Conservation (phyloP, 2,329 filamentous ascomycete species). For the Chaetomiaceae sp. region DNA sequence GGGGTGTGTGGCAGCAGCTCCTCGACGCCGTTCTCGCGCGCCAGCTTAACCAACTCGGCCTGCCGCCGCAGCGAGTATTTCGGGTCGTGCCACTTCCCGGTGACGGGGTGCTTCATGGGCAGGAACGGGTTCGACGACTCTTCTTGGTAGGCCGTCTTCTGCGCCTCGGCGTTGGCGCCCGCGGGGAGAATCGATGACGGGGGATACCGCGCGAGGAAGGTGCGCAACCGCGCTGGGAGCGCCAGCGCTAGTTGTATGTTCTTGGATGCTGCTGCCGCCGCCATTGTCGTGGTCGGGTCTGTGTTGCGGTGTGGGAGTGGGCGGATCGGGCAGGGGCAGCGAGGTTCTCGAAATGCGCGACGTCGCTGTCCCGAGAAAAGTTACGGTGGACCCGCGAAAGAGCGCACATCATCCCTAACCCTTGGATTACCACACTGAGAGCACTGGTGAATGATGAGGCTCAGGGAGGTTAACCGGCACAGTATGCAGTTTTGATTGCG, state of each 20-base stretch:
- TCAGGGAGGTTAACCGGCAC: too few relatives aligned
- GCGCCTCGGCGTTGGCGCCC: conserved; percentile 34
- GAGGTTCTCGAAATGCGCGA: conserved; percentile 2
- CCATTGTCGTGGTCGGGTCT: conserved; percentile 16
- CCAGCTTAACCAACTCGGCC: conserved; percentile 84
- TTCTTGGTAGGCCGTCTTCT: conserved; percentile 46
- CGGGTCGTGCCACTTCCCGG: conserved; percentile 77
- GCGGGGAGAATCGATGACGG: conserved; percentile 55
- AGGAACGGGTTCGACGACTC: conserved; percentile 72
- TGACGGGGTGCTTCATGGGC: conserved; percentile 68
- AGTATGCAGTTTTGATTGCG: too few relatives aligned
- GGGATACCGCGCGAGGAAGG: conserved; percentile 87
- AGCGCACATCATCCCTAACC: conserved; percentile 1
- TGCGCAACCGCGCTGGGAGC: conserved; percentile 70
- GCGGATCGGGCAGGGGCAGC: neutral
- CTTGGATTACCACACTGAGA: neutral
- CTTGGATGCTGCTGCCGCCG: conserved; percentile 27
- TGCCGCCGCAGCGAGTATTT: conserved; percentile 79
- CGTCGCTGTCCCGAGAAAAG: conserved; percentile 7
- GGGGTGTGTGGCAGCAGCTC: conserved; percentile 69
- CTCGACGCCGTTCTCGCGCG: conserved; percentile 70
- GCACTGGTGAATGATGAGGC: too few relatives aligned
- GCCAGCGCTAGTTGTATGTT: conserved; percentile 58
- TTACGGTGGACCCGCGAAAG: too few relatives aligned
- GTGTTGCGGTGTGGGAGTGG: neutral